phyloP scores from a whole-genome alignment of 2,329 filamentous ascomycete species.

The Colletotrichum theobromicola region DNA sequence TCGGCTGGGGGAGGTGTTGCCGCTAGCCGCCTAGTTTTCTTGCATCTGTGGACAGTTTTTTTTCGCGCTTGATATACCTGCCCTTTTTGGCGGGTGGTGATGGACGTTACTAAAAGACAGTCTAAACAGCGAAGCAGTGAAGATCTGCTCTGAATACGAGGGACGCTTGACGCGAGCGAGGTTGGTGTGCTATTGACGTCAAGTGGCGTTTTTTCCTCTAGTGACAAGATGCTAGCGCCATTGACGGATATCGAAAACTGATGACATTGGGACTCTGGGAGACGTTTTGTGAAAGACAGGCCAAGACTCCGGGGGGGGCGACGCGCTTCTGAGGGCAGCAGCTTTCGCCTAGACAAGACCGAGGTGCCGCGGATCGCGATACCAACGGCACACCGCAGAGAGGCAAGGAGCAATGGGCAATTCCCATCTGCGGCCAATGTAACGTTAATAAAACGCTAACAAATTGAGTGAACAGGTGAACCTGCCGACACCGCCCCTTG shows the following conservation, averaged over 20 bases:
- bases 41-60: neutral
- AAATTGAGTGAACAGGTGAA: neutral
- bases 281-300: neutral
- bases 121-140: neutral
- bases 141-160: neutral
- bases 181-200: neutral
- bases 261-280: too few relatives aligned
- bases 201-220: neutral
- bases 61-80: neutral
- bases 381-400: neutral
- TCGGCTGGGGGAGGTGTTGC: neutral
- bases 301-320: neutral
- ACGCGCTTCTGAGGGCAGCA: neutral
- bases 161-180: neutral
- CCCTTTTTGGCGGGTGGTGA: neutral
- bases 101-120: neutral
- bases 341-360: neutral
- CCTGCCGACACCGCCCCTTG: neutral
- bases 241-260: neutral
- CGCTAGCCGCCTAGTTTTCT: conserved; percentile 8
- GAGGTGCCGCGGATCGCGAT: neutral
- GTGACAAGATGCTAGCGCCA: neutral
- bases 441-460: conserved; percentile 8
- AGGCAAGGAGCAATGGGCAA: neutral
- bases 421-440: neutral